Percentiles rank a stretch among this genome's conserved stretches.
phyloP scores from a whole-genome alignment of 1,284 basidiomycete species.

The Exobasidium rhododendri region DNA sequence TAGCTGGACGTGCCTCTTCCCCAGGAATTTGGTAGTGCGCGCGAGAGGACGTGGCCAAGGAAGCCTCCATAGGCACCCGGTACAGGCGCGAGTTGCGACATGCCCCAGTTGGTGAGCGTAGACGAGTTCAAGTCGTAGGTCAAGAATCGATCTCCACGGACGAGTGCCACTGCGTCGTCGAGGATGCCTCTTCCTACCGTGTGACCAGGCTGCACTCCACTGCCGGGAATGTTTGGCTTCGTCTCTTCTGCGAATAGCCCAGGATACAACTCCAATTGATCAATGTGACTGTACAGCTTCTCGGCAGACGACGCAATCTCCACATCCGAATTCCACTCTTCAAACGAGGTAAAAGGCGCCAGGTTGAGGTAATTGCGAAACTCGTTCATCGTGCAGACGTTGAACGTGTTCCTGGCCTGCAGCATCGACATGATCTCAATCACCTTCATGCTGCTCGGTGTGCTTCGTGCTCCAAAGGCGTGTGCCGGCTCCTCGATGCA shows the following conservation, averaged over 20 bases:
- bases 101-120: constrained; percentile 65
- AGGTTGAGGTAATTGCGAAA: constrained; percentile 62
- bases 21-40: constrained; percentile 63
- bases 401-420: constrained; percentile 69
- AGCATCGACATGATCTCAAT: constrained; percentile 80
- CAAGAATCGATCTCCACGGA: constrained; percentile 76
- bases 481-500: constrained; percentile 65
- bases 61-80: constrained; percentile 58
- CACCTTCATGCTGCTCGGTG: constrained; percentile 69
- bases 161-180: constrained; percentile 78
- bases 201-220: constrained; percentile 72
- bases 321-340: constrained; percentile 77
- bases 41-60: constrained; percentile 63
- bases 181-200: constrained; percentile 83
- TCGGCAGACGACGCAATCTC: constrained; percentile 71
- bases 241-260: constrained; percentile 63
- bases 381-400: constrained; percentile 78
- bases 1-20: constrained; percentile 61
- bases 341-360: constrained; percentile 56
- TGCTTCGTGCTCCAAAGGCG: constrained; percentile 73
- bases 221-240: constrained; percentile 72
- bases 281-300: constrained; percentile 61
- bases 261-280: constrained; percentile 74
- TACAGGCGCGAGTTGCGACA: constrained; percentile 25
- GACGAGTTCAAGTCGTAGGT: constrained; percentile 74